Base-by-base conservation (phyloP, 2,329 filamentous ascomycete species). In the Sporothrix euskadiensis region DNA sequence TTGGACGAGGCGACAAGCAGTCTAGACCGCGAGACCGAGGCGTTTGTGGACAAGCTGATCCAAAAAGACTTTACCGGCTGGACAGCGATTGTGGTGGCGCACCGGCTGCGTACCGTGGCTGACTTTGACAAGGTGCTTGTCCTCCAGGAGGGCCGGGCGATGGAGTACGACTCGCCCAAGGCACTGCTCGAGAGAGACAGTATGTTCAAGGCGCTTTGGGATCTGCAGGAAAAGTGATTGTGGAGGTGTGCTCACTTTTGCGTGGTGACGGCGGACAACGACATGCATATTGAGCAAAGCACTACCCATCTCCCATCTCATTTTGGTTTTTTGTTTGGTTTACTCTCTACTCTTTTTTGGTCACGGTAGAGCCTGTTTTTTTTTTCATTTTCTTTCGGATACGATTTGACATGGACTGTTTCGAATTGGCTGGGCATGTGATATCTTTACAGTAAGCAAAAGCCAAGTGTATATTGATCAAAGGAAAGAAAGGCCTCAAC, bases 11-110 rank as follows among this genome's bases (percentile, higher is more conserved):
- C 80, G 1, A 83, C 82, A 0, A 81, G 83, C 81, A 80, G 85
- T 73, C 84, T 90, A 56, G 89, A 91, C 76, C 80, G 81, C 16
- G 83, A 85, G 72, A 89, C 88, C 0, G 88, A 90, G 73, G 81
- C 84, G 57, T 79, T 84, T 12, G 87, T 90, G 80, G 86, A 89
- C 76, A 80, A 81, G 7, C 81, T 90, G 30, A 85, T 90, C 73
- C 82, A 85, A 2, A 81, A 84, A 49, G 83, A 83, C 47, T 89
- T 91, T 77, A 78, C 80, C 1, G 82, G 81, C 3, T 85, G 87
- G 77, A 91, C 89, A 1, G 84, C 91, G 16, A 76, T 83, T 39
- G 79, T 79, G 0, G 78, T 83, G 1, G 80, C 80, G 47, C 82
- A 83, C 75, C 75, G 79, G 1, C 75, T 83, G 30, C 75, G 81